Base-by-base conservation (phyloP, 1,139 yeast species). In the Saccharomyces pastorianus region DNA sequence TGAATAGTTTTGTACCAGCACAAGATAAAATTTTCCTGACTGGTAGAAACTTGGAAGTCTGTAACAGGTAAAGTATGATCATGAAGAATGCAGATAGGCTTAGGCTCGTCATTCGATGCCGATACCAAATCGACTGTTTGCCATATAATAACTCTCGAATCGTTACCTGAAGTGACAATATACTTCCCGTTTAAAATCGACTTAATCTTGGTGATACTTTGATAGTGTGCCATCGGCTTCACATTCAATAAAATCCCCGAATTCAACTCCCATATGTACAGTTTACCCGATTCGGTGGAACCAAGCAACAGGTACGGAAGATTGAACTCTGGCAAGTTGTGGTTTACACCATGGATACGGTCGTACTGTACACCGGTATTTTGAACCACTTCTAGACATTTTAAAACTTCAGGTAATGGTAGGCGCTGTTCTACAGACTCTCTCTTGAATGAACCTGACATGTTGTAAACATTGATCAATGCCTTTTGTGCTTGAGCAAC, bases 211-310 rank as follows among this genome's bases (percentile, higher is more conserved):
- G 85, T 78, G 13, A 90, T 77, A 6, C 79, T 77, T 70, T 91
- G 97, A 70, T 89, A 93, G 72, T 93, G 99, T 0, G 89, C 85
- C 61, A 67, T 64, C 51, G 88, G 93, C 63, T 82, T 82, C 8
- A 83, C 93, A 58, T 81, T 77, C 41, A 91, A 64, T 55, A 93
- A 74, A 49, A 82, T 73, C 1, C 99, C 97, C 3, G 95, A 84
- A n/a, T 77, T 69, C 53, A 89, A 65, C 62, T 88, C 96, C 98
- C 99, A 93, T 3, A 91, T 69, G 65, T 86, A 87, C 25, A 93
- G 62, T 63, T 84, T 80, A 13, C 98, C 99, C 14, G 69, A 56
- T 41, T 63, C 62, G 0, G 70, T 84, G 66, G 56, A 75, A 68
- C 51, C 93, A 77, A 53, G 90, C 88, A 59, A 77, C 44, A 91